These are phyloP conservation scores for Ambrosiella cleistominuta DNA, from an alignment of 2,329 filamentous ascomycete genomes.

Conservation along the genomic window DNA sequence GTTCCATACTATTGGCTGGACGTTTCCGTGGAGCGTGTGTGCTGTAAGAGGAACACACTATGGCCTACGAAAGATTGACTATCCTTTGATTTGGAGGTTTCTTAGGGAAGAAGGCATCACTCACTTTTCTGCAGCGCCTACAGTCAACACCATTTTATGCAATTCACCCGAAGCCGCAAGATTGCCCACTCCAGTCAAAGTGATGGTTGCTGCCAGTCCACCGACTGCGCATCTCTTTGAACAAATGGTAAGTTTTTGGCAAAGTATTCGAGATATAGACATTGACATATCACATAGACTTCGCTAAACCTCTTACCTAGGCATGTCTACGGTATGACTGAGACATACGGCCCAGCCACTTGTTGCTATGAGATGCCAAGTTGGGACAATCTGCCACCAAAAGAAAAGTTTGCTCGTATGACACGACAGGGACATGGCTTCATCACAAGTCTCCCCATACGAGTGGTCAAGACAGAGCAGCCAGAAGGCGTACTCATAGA, in stretches of 20 bases:
- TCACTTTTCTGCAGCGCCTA: constrained; percentile 91
- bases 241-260: constrained; percentile 48
- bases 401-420: constrained; percentile 78
- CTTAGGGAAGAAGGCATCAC: constrained; percentile 76
- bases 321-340: constrained; percentile 75
- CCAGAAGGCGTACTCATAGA: constrained; percentile 37
- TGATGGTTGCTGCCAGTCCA: constrained; percentile 84
- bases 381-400: constrained; percentile 57
- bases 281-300: constrained; percentile 12
- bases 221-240: constrained; percentile 83
- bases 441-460: constrained; percentile 60
- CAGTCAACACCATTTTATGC: constrained; percentile 87
- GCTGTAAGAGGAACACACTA: constrained; percentile 89
- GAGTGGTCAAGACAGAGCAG: constrained; percentile 66
- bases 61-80: constrained; percentile 88
- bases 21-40: constrained; percentile 84
- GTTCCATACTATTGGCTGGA: constrained; percentile 61
- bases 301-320: constrained; percentile 71
- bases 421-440: constrained; percentile 88
- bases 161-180: constrained; percentile 55
- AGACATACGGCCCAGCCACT: constrained; percentile 92
- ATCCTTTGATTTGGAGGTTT: constrained; percentile 77
- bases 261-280: background rate
- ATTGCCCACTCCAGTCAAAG: constrained; percentile 54
- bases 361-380: constrained; percentile 76